phyloP scores from a whole-genome alignment of 441 rosid species.

The Gossypium davidsonii region DNA sequence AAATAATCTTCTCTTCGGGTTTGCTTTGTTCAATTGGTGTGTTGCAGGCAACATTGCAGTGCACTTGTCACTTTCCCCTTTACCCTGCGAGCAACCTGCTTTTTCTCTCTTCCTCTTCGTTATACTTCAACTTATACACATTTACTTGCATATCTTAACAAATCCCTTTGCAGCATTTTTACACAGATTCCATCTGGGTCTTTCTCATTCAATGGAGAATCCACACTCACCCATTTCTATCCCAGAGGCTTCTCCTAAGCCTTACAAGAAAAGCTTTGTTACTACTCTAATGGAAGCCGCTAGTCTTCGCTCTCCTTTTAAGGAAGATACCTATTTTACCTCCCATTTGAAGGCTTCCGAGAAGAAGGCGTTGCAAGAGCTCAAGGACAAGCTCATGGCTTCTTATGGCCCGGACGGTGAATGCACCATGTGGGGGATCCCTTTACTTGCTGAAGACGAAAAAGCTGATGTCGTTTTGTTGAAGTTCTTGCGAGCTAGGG shows the following conservation, averaged over 20 bases:
- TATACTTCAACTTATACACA: background rate
- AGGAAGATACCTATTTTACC: conserved; percentile 76
- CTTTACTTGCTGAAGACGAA: conserved; percentile 50
- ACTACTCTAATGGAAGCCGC: conserved; percentile 64
- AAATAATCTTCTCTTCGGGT: conserved; percentile 7
- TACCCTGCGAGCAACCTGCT: background rate
- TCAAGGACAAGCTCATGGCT: conserved; percentile 50
- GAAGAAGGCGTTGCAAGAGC: conserved; percentile 71
- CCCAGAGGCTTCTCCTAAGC: conserved; percentile 35
- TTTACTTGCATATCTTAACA: background rate
- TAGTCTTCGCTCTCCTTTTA: conserved; percentile 56
- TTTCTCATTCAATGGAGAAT: conserved; percentile 37
- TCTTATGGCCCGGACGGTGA: conserved; percentile 21
- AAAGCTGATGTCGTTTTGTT: conserved; percentile 73
- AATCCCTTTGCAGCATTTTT: conserved; percentile 1
- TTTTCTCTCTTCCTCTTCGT: background rate
- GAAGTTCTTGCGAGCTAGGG: conserved; percentile 84
- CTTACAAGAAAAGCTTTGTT: conserved; percentile 63
- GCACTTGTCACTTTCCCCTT: conserved; percentile 12
- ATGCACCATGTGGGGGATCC: conserved; percentile 72
- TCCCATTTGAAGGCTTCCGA: conserved; percentile 73
- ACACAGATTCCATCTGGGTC: conserved; percentile 15
- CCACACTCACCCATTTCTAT: conserved; percentile 41
- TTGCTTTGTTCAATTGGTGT: conserved; percentile 16
- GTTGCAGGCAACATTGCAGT: background rate